Evolutionary conservation across 2,329 filamentous ascomycete genomes (phyloP), one percentile per base, ranked within the genome.

Genomic region (Microdochium bolleyi): DNA sequence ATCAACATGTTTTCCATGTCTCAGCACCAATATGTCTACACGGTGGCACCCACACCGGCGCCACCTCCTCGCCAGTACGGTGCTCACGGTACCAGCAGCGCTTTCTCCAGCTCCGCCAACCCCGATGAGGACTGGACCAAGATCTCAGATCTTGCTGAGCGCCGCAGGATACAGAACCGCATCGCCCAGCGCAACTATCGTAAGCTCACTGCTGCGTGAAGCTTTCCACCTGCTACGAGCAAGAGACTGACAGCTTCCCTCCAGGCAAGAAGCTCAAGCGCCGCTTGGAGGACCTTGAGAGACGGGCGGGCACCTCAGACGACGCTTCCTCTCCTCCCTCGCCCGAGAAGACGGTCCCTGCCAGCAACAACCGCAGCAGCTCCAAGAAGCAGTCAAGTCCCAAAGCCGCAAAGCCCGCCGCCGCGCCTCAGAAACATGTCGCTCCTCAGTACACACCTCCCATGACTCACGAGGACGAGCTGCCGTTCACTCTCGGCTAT

Each of bases 41-140:
- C 72, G 55, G 51, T 49, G 25, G 41, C 41, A 7, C 41, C 41
- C 5, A 7, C n/a, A 7, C 14, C 63, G 61, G 52, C 64, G 56
- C 58, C 62, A 46, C 61, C 75, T 52, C 77, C 84, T 51, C 83
- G 87, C 68, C 85, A 89, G 66, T 85, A 87, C 62, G 78, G 83
- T 41, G 79, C 75, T 58, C 85, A 90, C 66, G 86, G 85, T 67
- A 95, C 89, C 56, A 96, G 90, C 75, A 96, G 90, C 73, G 92
- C 92, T 62, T 96, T 95, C 77, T 95, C 89, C 73, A 88, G 87
- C 63, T 95, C 90, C 58, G 92, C 92, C 62, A 95, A 95, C 70
- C 89, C 92, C 52, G 92, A 96, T 66, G 92, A 97, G 74, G 92
- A 97, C 75, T 97, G 92, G 92, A 96, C 92, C 67, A 95, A 96